Conservation (phyloP, 192 early-diverging fungal genomes). For the Umbelopsis vinacea region DNA sequence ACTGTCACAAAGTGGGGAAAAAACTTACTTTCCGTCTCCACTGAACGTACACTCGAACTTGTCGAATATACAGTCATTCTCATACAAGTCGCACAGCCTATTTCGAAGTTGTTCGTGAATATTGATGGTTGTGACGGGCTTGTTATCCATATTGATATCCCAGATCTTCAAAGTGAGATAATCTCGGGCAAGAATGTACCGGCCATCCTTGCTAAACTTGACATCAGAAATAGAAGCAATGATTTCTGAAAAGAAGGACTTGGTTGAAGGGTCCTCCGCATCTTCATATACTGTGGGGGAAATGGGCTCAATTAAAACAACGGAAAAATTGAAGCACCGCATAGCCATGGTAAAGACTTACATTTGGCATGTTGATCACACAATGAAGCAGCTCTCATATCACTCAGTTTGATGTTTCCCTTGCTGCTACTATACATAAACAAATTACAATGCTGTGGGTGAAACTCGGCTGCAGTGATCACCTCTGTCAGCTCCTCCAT, state of each 20-base stretch:
- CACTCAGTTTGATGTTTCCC: slow-evolving; percentile 95
- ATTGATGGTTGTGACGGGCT: slow-evolving; percentile 93
- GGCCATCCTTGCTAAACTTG: slow-evolving; percentile 94
- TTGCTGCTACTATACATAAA: slow-evolving; percentile 99
- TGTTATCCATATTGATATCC: slow-evolving; percentile 98
- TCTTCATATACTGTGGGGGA: slow-evolving; percentile 83
- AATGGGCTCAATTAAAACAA: neutral
- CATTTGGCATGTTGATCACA: slow-evolving; percentile 95
- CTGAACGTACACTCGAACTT: slow-evolving; percentile 99
- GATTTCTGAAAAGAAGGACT: slow-evolving; percentile 99
- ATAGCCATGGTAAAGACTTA: slow-evolving; percentile 39
- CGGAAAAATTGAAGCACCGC: neutral
- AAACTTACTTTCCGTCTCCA: slow-evolving; percentile 83
- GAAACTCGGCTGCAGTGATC: slow-evolving; percentile 98
- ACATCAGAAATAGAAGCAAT: slow-evolving; percentile 98
- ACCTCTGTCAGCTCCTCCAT: slow-evolving; percentile 99
- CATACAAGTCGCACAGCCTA: slow-evolving; percentile 98
- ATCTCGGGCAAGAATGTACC: slow-evolving; percentile 96
- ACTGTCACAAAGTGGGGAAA: too few relatives aligned
- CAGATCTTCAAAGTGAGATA: slow-evolving; percentile 98
- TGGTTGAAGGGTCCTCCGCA: slow-evolving; percentile 89
- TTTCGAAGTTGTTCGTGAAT: slow-evolving; percentile 95
- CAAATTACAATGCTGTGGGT: slow-evolving; percentile 92
- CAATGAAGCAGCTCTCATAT: slow-evolving; percentile 94
- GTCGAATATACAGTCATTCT: slow-evolving; percentile 99